A percentile compares a stretch with the other conserved stretches of the same genome.
Evolutionary conservation across 2,329 filamentous ascomycete genomes (phyloP).

Genomic region (Didymella exigua): DNA sequence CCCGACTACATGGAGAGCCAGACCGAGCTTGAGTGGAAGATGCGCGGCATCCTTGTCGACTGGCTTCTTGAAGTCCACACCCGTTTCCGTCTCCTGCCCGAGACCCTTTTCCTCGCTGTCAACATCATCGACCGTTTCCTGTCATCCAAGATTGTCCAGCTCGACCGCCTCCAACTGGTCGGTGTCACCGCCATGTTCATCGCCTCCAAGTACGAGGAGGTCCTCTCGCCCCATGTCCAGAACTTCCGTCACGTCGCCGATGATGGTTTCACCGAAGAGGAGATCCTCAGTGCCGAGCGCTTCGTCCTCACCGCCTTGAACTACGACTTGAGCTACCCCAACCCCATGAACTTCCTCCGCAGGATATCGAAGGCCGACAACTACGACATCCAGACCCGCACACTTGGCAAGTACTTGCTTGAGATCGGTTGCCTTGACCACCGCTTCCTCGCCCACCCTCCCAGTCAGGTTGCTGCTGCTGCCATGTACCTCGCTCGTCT

Average conservation of each 20-base stretch:
- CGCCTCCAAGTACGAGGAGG: slow-evolving; percentile 98
- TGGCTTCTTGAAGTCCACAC: slow-evolving; percentile 99
- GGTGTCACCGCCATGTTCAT: slow-evolving; percentile 99
- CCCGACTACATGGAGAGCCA: slow-evolving; percentile 95
- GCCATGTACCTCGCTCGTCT: slow-evolving; percentile 94
- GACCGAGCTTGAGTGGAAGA: slow-evolving; percentile 96
- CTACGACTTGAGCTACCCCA: slow-evolving; percentile 97
- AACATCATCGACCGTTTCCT: slow-evolving; percentile 99
- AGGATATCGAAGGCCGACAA: slow-evolving; percentile 99
- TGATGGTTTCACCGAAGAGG: slow-evolving; percentile 91
- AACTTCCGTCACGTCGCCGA: slow-evolving; percentile 98
- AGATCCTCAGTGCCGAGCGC: slow-evolving; percentile 96
- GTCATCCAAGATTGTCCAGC: slow-evolving; percentile 90
- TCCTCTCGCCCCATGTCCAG: slow-evolving; percentile 92
- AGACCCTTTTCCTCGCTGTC: slow-evolving; percentile 94
- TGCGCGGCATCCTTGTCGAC: slow-evolving; percentile 93
- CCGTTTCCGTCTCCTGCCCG: slow-evolving; percentile 90
- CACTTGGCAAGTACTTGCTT: slow-evolving; percentile 95
- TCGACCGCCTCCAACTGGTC: slow-evolving; percentile 94
- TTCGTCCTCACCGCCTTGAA: slow-evolving; percentile 89
- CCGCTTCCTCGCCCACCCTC: slow-evolving; percentile 86
- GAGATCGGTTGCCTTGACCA: slow-evolving; percentile 97
- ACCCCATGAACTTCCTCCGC: slow-evolving; percentile 99
- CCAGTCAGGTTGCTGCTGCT: slow-evolving; percentile 87
- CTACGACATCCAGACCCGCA: slow-evolving; percentile 97